Base-by-base conservation (phyloP, 1,284 basidiomycete genomes). In the Phaffia rhodozyma region DNA sequence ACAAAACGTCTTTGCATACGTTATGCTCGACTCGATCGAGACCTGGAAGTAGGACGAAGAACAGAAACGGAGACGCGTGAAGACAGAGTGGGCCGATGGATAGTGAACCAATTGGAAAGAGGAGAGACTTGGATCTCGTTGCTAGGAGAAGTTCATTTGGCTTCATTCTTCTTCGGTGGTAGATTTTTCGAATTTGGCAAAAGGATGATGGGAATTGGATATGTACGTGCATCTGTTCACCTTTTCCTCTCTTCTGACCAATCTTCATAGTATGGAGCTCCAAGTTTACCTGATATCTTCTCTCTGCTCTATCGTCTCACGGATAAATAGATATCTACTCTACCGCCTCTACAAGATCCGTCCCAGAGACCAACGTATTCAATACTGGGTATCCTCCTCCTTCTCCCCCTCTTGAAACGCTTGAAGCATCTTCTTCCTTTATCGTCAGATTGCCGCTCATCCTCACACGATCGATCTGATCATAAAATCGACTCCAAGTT, bases 361-460 rank as follows among this genome's bases (percentile, higher is more conserved):
- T 86, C 86, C 5, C 81, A 83, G 61, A 83, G 86, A 6, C 86
- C 89, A 5, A 90, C 90, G 23, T 94, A 92, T 74, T 87, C 89
- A 32, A 77, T 92, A 6, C 79, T 94, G 5, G 91, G 89, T 7
- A 75, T 91, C 47, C 78, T 94, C 59, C 82, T 92, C 60, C 77
- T 79, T 29, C 73, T 88, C 32, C 82, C 89, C 51, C 79, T 93
- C 1, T 68, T 86, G 4, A 80, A 89, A 72, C 83, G 87, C 5
- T 61, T 76, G 25, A 11, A 53, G 38, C 30, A 20, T 50, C 51
- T 30, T 25, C 27, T 27, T 52, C 47, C 54, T 27, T 43, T 55
- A 23, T 9, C 59, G 11, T 43, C 38, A 25, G 6, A 23, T 29
- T 20, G 1, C 53, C n/a, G 30, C 2, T 16, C 16, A 5, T 56